Percentiles rank a stretch among this genome's conserved stretches.
Conservation (phyloP, 2,329 filamentous ascomycete species). For the Purpureocillium takamizusanense region DNA sequence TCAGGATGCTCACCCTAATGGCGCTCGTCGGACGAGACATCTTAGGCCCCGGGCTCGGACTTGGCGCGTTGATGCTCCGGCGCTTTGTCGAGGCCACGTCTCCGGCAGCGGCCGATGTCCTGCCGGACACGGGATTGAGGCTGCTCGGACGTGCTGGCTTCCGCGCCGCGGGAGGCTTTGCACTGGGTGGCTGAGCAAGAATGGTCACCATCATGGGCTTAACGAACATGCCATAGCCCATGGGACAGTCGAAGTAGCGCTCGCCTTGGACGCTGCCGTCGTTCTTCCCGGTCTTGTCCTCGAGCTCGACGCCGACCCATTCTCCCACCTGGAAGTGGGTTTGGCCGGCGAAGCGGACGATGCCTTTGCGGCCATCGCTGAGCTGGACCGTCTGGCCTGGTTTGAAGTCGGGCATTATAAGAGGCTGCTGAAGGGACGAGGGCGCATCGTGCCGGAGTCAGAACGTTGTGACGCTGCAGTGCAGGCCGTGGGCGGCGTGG, state of each 20-base stretch:
- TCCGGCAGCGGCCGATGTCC: constrained; percentile 27
- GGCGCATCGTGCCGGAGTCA: constrained; percentile 21
- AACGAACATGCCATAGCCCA: constrained; percentile 76
- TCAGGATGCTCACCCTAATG: constrained; percentile 36
- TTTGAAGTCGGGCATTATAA: constrained; percentile 47
- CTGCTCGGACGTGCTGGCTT: constrained; percentile 40
- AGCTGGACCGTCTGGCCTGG: constrained; percentile 71
- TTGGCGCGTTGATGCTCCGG: constrained; percentile 62
- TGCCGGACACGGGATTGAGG: constrained; percentile 29
- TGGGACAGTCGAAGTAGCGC: constrained; percentile 79
- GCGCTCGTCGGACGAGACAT: constrained; percentile 46
- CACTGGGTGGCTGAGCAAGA: constrained; percentile 37
- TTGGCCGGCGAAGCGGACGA: constrained; percentile 72
- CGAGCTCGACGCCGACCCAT: constrained; percentile 86
- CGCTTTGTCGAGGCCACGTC: constrained; percentile 51
- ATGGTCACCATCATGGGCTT: constrained; percentile 60
- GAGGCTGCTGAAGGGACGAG: constrained; percentile 11
- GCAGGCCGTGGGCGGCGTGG: neutral
- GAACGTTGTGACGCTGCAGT: neutral
- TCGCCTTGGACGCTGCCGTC: constrained; percentile 84
- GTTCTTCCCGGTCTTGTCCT: constrained; percentile 79
- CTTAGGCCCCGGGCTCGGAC: constrained; percentile 60
- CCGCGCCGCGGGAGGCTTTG: constrained; percentile 27
- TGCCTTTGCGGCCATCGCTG: constrained; percentile 65
- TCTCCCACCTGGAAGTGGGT: constrained; percentile 74